phyloP scores from a whole-genome alignment of 2,329 filamentous ascomycete species.

The Macrophomina pseudophaseolina region DNA sequence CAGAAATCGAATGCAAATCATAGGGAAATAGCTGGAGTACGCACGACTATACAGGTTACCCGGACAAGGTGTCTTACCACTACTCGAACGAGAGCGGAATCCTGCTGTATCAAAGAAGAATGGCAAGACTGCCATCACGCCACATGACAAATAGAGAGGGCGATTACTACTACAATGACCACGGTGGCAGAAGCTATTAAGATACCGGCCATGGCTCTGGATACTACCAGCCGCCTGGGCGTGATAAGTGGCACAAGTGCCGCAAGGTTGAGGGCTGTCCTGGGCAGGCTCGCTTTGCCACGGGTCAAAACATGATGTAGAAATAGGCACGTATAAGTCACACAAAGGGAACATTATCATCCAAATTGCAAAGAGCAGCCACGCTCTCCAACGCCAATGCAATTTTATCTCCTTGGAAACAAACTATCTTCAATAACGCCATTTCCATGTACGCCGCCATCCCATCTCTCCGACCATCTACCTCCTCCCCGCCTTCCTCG shows the following conservation, averaged over 20 bases:
- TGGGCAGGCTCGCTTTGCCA: too few relatives aligned
- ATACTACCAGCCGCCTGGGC: background rate
- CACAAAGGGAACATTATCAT: background rate
- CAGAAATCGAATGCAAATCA: too few relatives aligned
- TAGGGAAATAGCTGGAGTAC: background rate
- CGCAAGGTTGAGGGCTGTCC: background rate
- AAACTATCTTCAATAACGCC: too few relatives aligned
- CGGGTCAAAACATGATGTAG: too few relatives aligned
- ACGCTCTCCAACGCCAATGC: background rate
- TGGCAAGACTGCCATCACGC: too few relatives aligned
- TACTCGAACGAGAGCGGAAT: background rate
- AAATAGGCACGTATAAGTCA: too few relatives aligned
- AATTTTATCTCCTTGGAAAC: background rate
- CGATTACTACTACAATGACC: background rate
- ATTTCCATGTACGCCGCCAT: background rate
- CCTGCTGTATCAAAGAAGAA: background rate
- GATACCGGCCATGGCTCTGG: background rate
- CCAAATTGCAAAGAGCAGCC: background rate
- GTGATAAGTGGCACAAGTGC: background rate
- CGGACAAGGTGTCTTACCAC: background rate
- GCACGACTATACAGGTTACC: background rate
- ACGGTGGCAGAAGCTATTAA: background rate
- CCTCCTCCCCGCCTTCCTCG: conserved; percentile 70
- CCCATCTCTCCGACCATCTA: background rate
- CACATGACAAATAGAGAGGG: background rate